Conservation (phyloP, 2,329 filamentous ascomycete genomes). For the Xylariales sp. region DNA sequence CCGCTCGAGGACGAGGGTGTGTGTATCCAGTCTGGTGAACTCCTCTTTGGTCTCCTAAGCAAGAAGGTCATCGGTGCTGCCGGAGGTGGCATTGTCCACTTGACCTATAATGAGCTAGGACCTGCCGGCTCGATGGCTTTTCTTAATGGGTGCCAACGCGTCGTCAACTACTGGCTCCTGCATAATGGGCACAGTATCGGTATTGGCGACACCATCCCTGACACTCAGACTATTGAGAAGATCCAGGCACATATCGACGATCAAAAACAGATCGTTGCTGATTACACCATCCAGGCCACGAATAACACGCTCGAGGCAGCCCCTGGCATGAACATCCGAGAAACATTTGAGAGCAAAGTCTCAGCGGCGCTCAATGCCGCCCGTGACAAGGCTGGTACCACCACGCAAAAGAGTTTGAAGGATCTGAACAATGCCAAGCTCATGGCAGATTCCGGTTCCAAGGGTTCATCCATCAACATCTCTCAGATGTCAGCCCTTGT, state of each 20-base stretch:
- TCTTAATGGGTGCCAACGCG: conserved; percentile 90
- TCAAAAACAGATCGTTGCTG: conserved; percentile 76
- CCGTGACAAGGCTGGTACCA: conserved; percentile 92
- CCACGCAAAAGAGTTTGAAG: conserved; percentile 87
- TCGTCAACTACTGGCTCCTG: conserved; percentile 95
- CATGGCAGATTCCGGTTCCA: conserved; percentile 95
- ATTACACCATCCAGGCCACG: conserved; percentile 72
- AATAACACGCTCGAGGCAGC: conserved; percentile 85
- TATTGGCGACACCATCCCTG: conserved; percentile 96
- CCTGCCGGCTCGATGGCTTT: conserved; percentile 83
- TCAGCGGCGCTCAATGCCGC: conserved; percentile 91
- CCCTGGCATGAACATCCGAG: conserved; percentile 97
- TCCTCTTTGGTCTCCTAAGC: conserved; percentile 84
- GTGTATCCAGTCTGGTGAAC: conserved; percentile 78
- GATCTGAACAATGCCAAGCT: conserved; percentile 94
- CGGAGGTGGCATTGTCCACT: conserved; percentile 86
- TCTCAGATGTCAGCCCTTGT: conserved; percentile 99
- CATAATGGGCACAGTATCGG: conserved; percentile 97
- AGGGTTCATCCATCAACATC: conserved; percentile 98
- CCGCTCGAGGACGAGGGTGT: conserved; percentile 73
- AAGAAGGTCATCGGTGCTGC: conserved; percentile 95
- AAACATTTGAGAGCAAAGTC: conserved; percentile 96
- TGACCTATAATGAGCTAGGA: conserved; percentile 93
- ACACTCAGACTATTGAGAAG: conserved; percentile 75
- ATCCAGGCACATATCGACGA: conserved; percentile 77